A percentile compares a stretch with the other conserved stretches of the same genome.
phyloP scores from a whole-genome alignment of 108 stramenopile genomes.

The Fistulifera pelliculosa region DNA sequence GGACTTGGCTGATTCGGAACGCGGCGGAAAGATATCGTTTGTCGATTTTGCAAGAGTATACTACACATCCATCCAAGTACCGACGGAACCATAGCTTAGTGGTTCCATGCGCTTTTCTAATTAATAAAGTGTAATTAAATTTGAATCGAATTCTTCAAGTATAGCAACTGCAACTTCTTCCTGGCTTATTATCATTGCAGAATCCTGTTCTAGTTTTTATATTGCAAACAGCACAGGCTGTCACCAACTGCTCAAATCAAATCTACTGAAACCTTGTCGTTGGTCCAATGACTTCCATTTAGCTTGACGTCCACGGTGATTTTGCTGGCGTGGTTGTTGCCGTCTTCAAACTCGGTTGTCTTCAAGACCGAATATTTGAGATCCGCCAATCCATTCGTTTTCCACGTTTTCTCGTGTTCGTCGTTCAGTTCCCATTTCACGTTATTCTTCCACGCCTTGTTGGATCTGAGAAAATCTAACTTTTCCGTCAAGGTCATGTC shows the following conservation, averaged over 20 bases:
- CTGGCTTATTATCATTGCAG: too few relatives aligned
- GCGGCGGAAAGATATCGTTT: conserved; percentile 2
- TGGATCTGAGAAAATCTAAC: conserved; percentile 51
- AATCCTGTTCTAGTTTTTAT: too few relatives aligned
- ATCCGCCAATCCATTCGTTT: conserved; percentile 81
- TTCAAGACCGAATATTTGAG: conserved; percentile 65
- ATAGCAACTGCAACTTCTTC: too few relatives aligned
- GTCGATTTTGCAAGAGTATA: conserved; percentile 5
- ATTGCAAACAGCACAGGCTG: too few relatives aligned
- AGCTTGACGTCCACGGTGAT: conserved; percentile 87
- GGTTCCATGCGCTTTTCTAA: too few relatives aligned
- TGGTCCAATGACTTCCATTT: conserved; percentile 90
- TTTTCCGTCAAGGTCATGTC: conserved; percentile 69
- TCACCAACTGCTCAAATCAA: conserved; percentile 7
- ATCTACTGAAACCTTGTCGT: conserved; percentile 74
- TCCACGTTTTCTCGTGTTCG: conserved; percentile 90
- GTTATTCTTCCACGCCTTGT: conserved; percentile 94
- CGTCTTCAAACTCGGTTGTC: conserved; percentile 31
- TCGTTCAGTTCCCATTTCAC: conserved; percentile 93
- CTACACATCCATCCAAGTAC: not conserved
- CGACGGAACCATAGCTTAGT: too few relatives aligned
- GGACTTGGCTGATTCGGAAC: conserved; percentile 1
- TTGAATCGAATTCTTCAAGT: too few relatives aligned
- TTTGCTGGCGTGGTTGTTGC: conserved; percentile 49
- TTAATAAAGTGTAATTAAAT: too few relatives aligned